Evolutionary conservation across 2,329 filamentous ascomycete species (phyloP).

Genomic region (Pestalotiopsis sp.): DNA sequence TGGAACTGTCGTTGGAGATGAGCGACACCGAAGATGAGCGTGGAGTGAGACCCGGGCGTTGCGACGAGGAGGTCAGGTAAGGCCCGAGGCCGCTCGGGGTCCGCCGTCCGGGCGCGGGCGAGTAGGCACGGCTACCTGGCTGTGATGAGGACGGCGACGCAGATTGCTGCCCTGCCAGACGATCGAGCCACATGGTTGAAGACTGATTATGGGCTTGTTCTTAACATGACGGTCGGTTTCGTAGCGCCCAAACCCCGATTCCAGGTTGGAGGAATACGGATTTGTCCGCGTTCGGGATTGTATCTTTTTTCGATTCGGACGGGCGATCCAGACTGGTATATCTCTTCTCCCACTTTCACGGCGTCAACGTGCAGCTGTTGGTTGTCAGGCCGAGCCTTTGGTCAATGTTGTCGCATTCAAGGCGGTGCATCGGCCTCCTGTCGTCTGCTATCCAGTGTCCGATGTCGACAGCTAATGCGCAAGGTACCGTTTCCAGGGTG

Average conservation of each 20-base stretch:
- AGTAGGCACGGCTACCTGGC: conserved; percentile 68
- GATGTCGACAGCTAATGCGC: not conserved
- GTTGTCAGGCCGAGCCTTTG: not conserved
- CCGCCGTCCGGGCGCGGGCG: conserved; percentile 66
- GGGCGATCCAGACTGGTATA: not conserved
- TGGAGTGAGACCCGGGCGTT: conserved; percentile 67
- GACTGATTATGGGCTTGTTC: not conserved
- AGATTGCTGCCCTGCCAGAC: conserved; percentile 72
- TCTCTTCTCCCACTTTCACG: not conserved
- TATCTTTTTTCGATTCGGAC: not conserved
- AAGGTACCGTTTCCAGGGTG: not conserved
- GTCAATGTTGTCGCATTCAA: not conserved
- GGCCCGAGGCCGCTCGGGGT: conserved; percentile 71
- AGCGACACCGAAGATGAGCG: conserved; percentile 75
- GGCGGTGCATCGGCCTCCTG: conserved; percentile 9
- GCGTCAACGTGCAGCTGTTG: not conserved
- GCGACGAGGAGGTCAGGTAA: conserved; percentile 61
- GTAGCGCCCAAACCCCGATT: not conserved
- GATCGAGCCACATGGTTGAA: conserved; percentile 84
- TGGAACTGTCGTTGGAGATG: conserved; percentile 75
- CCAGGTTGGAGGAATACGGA: not conserved
- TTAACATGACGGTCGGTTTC: conserved; percentile 6
- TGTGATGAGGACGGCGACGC: conserved; percentile 55
- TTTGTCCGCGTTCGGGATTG: not conserved
- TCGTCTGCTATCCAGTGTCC: not conserved